Percentiles rank a stretch among this genome's conserved stretches.
Conservation (phyloP, 2,329 filamentous ascomycete species). For the Alternaria gaisen region DNA sequence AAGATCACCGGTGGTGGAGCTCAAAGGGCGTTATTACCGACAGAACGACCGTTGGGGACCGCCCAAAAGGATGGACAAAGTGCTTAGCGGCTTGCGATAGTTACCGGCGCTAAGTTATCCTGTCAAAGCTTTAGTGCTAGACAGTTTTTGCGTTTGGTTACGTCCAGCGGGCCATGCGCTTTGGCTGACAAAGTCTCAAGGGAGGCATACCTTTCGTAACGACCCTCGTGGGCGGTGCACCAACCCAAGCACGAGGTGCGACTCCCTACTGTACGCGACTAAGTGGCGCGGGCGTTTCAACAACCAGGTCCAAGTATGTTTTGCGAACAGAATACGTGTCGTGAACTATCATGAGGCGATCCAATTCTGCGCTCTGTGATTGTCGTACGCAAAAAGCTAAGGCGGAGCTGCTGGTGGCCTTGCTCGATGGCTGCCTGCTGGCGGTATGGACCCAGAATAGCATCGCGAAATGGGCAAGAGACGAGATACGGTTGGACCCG, state of each 20-base stretch:
- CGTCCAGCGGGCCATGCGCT: conserved; percentile 8
- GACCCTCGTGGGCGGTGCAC: conserved; percentile 6
- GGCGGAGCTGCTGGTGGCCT: background rate
- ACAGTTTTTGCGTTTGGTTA: conserved; percentile 18
- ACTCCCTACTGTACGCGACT: background rate
- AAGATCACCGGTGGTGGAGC: conserved; percentile 4
- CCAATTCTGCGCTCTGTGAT: background rate
- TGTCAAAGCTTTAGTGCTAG: conserved; percentile 19
- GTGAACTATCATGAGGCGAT: background rate
- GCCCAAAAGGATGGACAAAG: conserved; percentile 17
- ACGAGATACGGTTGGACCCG: conserved; percentile 13
- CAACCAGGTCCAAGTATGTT: background rate
- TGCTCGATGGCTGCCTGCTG: background rate
- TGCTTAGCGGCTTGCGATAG: conserved; percentile 25
- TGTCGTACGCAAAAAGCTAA: background rate
- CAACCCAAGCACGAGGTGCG: background rate
- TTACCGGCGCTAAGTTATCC: conserved; percentile 27
- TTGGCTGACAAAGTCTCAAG: background rate
- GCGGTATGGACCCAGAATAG: conserved; percentile 5
- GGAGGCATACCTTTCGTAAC: conserved; percentile 9
- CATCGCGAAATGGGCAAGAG: conserved; percentile 2
- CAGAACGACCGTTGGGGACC: conserved; percentile 22
- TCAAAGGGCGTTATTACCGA: conserved; percentile 12
- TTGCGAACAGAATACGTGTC: background rate
- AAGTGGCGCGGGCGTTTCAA: conserved; percentile 6